These are phyloP conservation scores for Trichophyton verrucosum DNA, from an alignment of 2,329 filamentous ascomycete genomes.

Conservation along the genomic window DNA sequence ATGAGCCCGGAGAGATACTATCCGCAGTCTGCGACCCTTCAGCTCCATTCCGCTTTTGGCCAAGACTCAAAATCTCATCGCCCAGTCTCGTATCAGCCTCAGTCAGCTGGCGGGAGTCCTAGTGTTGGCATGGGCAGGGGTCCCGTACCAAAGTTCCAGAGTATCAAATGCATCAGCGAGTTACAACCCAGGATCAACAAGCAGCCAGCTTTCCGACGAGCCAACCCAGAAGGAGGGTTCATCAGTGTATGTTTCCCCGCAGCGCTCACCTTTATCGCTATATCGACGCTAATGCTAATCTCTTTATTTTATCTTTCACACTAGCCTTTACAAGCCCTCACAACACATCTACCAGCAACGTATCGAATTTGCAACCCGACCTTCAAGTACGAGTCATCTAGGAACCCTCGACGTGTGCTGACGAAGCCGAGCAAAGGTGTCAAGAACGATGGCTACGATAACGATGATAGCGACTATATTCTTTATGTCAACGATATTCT, in stretches of 20 bases:
- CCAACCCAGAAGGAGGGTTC: conserved; percentile 93
- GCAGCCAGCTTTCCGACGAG: conserved; percentile 82
- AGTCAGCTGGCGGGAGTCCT: conserved; percentile 29
- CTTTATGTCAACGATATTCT: conserved; percentile 98
- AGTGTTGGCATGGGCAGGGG: conserved; percentile 35
- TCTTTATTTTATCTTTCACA: conserved; percentile 8
- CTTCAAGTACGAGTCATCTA: conserved; percentile 97
- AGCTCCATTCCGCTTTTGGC: conserved; percentile 54
- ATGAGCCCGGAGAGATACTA: conserved; percentile 58
- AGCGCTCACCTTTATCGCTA: conserved; percentile 6
- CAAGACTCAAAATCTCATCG: conserved; percentile 40
- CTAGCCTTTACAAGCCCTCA: conserved; percentile 88
- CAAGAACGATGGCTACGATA: conserved; percentile 98
- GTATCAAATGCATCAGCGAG: conserved; percentile 59
- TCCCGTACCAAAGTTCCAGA: conserved; percentile 77
- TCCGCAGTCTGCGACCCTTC: conserved; percentile 54
- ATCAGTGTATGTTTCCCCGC: conserved; percentile 61
- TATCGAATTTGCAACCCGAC: conserved; percentile 96
- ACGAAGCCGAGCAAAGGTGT: conserved; percentile 97
- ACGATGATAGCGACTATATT: conserved; percentile 98
- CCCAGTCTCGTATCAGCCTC: conserved; percentile 32
- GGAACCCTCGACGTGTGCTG: conserved; percentile 86
- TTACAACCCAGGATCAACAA: conserved; percentile 70
- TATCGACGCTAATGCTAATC: conserved; percentile 13
- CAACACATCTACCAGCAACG: conserved; percentile 80